Conservation (phyloP, 495 filamentous ascomycete genomes). For the Tuber brumale region DNA sequence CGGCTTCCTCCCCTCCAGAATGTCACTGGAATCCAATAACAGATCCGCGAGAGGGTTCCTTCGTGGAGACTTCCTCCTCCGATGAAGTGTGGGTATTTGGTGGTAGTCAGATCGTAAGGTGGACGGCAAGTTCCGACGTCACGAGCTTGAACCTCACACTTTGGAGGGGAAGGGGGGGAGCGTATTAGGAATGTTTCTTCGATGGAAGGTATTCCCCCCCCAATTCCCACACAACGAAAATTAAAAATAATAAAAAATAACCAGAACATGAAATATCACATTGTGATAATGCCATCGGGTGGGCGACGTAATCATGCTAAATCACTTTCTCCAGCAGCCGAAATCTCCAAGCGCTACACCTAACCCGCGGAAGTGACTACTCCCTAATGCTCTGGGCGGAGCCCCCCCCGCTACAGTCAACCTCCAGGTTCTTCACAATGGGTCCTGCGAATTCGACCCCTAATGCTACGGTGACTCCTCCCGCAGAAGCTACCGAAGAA, state of each 20-base stretch:
- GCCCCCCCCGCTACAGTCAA: constrained; percentile 23
- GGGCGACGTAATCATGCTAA: constrained; percentile 30
- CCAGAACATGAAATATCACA: neutral
- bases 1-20: no score
- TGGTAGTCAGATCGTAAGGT: no score
- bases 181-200: constrained; percentile 25
- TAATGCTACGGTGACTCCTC: neutral
- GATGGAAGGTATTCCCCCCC: constrained; percentile 21
- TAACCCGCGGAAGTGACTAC: constrained; percentile 30
- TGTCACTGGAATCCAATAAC: no score
- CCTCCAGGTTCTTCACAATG: constrained; percentile 36
- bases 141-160: constrained; percentile 26
- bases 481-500: neutral
- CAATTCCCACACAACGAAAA: constrained; percentile 1
- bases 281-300: neutral
- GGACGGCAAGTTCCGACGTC: constrained; percentile 16
- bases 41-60: no score
- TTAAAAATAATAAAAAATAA: neutral
- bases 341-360: constrained; percentile 19
- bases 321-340: constrained; percentile 26
- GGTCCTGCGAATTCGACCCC: neutral
- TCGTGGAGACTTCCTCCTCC: no score
- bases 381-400: constrained; percentile 37
- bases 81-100: no score
- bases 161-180: constrained; percentile 27